Evolutionary conservation across 164 flowering plant species (phyloP).

Genomic region (Cinnamomum micranthum): DNA sequence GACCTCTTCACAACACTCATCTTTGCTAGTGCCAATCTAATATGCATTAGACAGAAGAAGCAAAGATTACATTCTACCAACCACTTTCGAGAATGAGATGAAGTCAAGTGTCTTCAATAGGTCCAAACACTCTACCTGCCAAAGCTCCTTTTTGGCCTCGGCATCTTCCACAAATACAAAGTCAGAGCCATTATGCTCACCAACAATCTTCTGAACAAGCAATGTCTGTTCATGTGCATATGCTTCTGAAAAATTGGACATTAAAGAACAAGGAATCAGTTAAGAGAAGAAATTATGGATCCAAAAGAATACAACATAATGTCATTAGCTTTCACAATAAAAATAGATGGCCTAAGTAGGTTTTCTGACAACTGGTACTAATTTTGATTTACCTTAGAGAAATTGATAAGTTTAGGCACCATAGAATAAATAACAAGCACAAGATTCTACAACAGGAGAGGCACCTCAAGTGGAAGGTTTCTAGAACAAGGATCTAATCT

Average conservation of each 20-base stretch:
- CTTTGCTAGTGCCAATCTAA: too few relatives aligned
- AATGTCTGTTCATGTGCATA: conserved; percentile 89
- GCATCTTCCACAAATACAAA: conserved; percentile 90
- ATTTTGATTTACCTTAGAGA: not conserved
- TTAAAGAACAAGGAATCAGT: not conserved
- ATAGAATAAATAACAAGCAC: too few relatives aligned
- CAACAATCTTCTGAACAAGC: conserved; percentile 77
- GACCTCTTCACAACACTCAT: too few relatives aligned
- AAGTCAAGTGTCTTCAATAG: not conserved
- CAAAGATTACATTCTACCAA: too few relatives aligned
- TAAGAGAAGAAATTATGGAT: not conserved
- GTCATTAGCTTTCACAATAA: not conserved
- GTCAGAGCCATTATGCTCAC: conserved; percentile 85
- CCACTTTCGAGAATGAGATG: not conserved
- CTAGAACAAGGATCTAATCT: too few relatives aligned
- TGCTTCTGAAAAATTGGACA: conserved; percentile 52
- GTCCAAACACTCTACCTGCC: conserved; percentile 61
- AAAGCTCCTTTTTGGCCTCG: conserved; percentile 84
- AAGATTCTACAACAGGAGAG: too few relatives aligned
- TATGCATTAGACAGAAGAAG: too few relatives aligned
- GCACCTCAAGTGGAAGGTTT: too few relatives aligned
- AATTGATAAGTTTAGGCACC: too few relatives aligned
- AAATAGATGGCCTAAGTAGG: not conserved
- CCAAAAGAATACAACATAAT: not conserved
- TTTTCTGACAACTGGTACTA: not conserved